Percentiles rank a stretch among this genome's conserved stretches.
These are phyloP conservation scores for Monilinia fructicola DNA, from an alignment of 2,329 filamentous ascomycete species.

Conservation along the genomic window DNA sequence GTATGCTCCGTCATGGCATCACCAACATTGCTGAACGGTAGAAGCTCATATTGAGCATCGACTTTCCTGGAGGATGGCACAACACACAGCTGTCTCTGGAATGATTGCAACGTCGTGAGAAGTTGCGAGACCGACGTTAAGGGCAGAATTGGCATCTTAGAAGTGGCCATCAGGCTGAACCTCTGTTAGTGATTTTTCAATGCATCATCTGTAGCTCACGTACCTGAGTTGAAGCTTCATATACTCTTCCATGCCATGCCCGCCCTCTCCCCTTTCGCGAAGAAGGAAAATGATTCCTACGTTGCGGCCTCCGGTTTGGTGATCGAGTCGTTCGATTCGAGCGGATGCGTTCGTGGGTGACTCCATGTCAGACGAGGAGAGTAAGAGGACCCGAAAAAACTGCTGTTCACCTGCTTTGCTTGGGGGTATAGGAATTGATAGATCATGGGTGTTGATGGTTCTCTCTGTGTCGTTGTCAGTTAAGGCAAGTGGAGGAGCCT, in stretches of 20 bases:
- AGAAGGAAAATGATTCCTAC: conserved; percentile 41
- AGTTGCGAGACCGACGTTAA: conserved; percentile 33
- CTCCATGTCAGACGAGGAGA: conserved; percentile 36
- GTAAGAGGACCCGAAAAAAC: conserved; percentile 35
- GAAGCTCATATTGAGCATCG: conserved; percentile 30
- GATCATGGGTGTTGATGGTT: conserved; percentile 36
- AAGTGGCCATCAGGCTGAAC: conserved; percentile 33
- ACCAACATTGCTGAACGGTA: conserved; percentile 37
- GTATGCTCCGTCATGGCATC: conserved; percentile 38
- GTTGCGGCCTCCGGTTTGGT: conserved; percentile 37
- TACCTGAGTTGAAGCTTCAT: conserved; percentile 40
- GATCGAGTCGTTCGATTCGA: conserved; percentile 39
- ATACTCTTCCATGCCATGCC: conserved; percentile 33
- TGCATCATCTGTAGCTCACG: neutral
- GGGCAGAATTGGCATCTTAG: conserved; percentile 39
- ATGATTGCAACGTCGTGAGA: conserved; percentile 31
- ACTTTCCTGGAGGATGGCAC: conserved; percentile 15
- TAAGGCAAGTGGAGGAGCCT: neutral
- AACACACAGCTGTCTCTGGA: conserved; percentile 34
- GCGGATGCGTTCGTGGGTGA: conserved; percentile 25
- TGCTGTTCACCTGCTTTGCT: conserved; percentile 25
- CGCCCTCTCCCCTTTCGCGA: conserved; percentile 27
- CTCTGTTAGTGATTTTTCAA: conserved; percentile 19
- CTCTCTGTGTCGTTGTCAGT: conserved; percentile 31
- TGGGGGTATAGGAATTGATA: conserved; percentile 35